Base-by-base conservation (phyloP, 2,329 filamentous ascomycete genomes). In the Arthrobotrys sphaeroides region DNA sequence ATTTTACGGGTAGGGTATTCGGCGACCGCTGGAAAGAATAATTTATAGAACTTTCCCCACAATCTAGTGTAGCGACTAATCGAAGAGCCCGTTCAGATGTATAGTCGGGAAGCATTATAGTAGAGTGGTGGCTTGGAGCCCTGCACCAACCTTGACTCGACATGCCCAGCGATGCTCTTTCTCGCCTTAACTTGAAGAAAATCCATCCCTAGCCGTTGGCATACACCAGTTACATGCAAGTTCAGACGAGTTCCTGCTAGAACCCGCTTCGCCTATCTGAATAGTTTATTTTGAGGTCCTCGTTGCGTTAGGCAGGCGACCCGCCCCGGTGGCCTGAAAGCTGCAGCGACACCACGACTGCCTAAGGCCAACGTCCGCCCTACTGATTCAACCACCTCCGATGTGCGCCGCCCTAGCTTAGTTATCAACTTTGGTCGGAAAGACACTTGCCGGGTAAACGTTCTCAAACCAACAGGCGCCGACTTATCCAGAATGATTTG, bases 221-320 rank as follows among this genome's bases (percentile, higher is more conserved):
- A 6, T 13, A 24, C 5, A 26, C 24, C 2, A 22, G 36, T 33
- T 16, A 5, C 7, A 36, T 55, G 51, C 51, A 55, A 55, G 16
- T 38, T 38, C 51, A 36, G 51, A 55, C 51, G 51, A 55, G 31
- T 55, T 24, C 12, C 51, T 55, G 51, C 31, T 10, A 38, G 51
- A 36, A 55, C 51, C 51, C 51, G 51, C 31, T 38, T 55, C 51
- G 51, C 31, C 51, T 55, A 55, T 55, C 51, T 55, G 7, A 2
- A 22, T 55, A 38, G 51, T 55, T 55, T 55, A 55, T 55, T 55
- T 55, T 55, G 51, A 38, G 51, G 4, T 36, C 18, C 9, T 36
- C 47, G 47, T 31, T 22, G 3, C 18, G 10, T 26, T 55, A 55
- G 51, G 51, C 31, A 55, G 51, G 47, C 47, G 47, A 53, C 47